Evolutionary conservation across 2,329 filamentous ascomycete genomes (phyloP).

Genomic region (Microcyclospora pomicola): DNA sequence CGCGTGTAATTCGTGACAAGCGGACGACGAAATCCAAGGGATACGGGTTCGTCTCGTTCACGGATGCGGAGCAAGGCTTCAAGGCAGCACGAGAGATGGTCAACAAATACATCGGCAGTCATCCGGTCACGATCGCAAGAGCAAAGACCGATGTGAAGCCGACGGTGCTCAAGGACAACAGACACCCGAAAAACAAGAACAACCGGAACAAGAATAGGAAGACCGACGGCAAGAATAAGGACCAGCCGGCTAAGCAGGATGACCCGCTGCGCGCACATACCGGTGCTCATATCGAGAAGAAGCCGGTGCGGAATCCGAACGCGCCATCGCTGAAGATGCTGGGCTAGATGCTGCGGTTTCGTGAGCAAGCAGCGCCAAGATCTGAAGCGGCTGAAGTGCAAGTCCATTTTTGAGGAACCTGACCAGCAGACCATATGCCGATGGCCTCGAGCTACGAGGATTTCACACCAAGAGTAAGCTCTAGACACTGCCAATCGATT

Average conservation of each 20-base stretch:
- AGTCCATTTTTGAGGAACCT: too few species aligned
- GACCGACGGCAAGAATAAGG: constrained; percentile 27
- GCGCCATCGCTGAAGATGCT: not conserved
- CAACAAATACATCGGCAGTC: constrained; percentile 96
- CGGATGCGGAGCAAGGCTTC: constrained; percentile 91
- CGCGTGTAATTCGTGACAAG: constrained; percentile 88
- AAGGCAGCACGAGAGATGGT: constrained; percentile 95
- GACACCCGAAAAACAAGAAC: constrained; percentile 29
- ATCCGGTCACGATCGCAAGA: constrained; percentile 65
- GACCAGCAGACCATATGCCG: too few species aligned
- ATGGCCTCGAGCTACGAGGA: too few species aligned
- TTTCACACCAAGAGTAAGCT: too few species aligned
- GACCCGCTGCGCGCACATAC: constrained; percentile 24
- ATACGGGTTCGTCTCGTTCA: constrained; percentile 93
- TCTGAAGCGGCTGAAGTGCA: not conserved
- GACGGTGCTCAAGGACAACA: constrained; percentile 40
- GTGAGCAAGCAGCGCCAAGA: not conserved
- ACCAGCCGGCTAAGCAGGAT: constrained; percentile 21
- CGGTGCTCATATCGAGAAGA: constrained; percentile 19
- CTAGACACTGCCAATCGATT: too few species aligned
- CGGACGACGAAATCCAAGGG: constrained; percentile 91
- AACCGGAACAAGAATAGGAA: constrained; percentile 36
- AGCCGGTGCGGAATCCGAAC: constrained; percentile 11
- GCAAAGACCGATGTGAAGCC: constrained; percentile 86
- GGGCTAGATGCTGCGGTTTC: not conserved